Percentiles rank a stretch among this genome's conserved stretches.
phyloP scores from a whole-genome alignment of 768 basidiomycete species.

The Tylopilus vinaceipallidus region DNA sequence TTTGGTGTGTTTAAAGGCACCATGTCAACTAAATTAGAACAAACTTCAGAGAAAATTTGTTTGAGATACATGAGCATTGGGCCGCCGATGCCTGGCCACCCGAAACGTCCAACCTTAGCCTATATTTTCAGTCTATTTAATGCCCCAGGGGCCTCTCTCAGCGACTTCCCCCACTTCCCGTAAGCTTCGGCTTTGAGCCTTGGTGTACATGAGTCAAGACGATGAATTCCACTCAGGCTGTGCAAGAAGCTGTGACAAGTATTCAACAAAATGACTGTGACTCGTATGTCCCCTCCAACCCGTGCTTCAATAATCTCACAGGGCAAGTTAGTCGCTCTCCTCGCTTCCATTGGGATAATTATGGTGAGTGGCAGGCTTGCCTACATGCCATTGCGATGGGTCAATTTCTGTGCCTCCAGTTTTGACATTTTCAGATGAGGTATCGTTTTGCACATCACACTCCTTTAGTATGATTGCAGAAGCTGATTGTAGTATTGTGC shows the following conservation, averaged over 20 bases:
- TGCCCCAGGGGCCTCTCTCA: no score
- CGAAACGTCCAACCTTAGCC: no score
- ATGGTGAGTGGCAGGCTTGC: neutral
- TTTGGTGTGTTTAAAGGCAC: no score
- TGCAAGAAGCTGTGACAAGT: no score
- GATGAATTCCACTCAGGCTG: neutral
- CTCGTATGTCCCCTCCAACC: neutral
- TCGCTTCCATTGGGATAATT: neutral
- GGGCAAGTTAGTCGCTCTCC: neutral
- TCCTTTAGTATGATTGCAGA: neutral
- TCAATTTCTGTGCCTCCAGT: neutral
- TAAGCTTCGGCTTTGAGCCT: no score
- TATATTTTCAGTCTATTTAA: no score
- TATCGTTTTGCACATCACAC: neutral
- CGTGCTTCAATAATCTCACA: neutral
- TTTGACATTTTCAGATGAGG: neutral
- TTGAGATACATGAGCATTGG: no score
- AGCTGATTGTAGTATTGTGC: neutral
- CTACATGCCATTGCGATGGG: neutral
- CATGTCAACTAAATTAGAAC: no score
- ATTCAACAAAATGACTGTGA: neutral
- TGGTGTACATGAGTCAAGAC: neutral
- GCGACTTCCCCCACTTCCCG: no score
- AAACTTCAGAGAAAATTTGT: no score
- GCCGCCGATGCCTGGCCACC: no score